Conservation (phyloP, 805 yeast genomes). For the Nakazawaea pomicola region DNA sequence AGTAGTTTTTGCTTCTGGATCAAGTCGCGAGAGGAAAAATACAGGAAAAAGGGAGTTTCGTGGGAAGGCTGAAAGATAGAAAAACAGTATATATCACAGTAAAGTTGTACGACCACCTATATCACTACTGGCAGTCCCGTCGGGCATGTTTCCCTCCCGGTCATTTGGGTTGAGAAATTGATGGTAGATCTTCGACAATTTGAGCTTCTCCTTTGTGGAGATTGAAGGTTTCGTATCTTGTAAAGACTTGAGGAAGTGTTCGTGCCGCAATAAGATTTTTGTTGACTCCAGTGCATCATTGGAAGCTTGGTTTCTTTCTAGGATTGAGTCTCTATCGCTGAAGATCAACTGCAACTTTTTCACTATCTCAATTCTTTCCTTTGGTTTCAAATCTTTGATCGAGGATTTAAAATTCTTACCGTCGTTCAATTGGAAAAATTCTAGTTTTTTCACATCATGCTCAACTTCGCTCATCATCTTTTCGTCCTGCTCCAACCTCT, state of each 20-base stretch:
- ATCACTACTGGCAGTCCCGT: constrained; percentile 73
- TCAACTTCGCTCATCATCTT: constrained; percentile 19
- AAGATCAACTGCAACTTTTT: constrained; percentile 39
- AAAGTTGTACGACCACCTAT: constrained; percentile 83
- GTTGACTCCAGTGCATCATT: constrained; percentile 12
- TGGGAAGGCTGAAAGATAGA: too few relatives aligned
- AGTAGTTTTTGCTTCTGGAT: not conserved
- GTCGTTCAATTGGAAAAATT: constrained; percentile 39
- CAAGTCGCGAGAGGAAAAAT: not conserved
- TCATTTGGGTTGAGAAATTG: constrained; percentile 61
- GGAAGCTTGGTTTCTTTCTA: constrained; percentile 2
- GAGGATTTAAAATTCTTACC: constrained; percentile 3
- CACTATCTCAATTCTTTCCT: constrained; percentile 34
- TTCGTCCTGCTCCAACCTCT: constrained; percentile 49
- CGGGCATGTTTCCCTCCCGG: constrained; percentile 85
- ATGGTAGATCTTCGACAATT: constrained; percentile 58
- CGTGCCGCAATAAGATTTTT: constrained; percentile 41
- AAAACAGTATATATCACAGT: constrained; percentile 40
- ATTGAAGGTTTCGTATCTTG: constrained; percentile 86
- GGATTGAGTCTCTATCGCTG: constrained; percentile 10
- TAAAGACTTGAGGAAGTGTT: constrained; percentile 59
- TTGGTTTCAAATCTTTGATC: constrained; percentile 27
- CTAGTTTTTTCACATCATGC: constrained; percentile 18
- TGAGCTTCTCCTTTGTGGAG: constrained; percentile 61
- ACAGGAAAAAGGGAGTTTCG: not conserved